Evolutionary conservation across 139 green algal species (phyloP).

Genomic region (Haematococcus sp.): DNA sequence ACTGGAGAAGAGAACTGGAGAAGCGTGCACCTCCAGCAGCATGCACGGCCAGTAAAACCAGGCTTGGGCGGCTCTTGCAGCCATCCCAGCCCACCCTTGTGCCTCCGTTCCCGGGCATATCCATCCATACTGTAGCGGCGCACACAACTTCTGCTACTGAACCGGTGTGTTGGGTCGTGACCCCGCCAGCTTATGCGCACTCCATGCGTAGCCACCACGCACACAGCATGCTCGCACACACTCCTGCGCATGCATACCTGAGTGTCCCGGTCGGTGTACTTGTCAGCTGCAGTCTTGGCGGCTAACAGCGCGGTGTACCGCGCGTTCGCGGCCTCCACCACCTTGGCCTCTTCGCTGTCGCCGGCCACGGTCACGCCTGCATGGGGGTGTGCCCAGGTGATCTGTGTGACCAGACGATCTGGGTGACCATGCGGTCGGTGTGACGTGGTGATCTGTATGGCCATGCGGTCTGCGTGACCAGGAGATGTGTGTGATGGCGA

Average conservation of each 20-base stretch:
- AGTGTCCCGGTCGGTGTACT: conserved; percentile 14
- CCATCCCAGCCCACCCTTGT: too few relatives aligned
- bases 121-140: too few relatives aligned
- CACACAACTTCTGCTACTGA: too few relatives aligned
- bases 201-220: too few relatives aligned
- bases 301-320: conserved; percentile 45
- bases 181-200: too few relatives aligned
- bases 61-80: too few relatives aligned
- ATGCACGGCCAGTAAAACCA: too few relatives aligned
- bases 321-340: conserved; percentile 47
- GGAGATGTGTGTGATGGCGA: conserved; percentile 1
- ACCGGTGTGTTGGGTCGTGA: too few relatives aligned
- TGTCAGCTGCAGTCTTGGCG: conserved; percentile 28
- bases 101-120: too few relatives aligned
- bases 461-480: background rate
- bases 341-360: conserved; percentile 47
- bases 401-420: too few relatives aligned
- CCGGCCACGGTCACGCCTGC: conserved; percentile 46
- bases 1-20: too few relatives aligned
- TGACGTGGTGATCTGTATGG: background rate
- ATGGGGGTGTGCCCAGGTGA: background rate
- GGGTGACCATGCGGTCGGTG: background rate
- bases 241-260: background rate
- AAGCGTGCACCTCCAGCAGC: too few relatives aligned
- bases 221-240: background rate